phyloP scores from a whole-genome alignment of 129 eudicot genomes.

The Escallonia rubra region DNA sequence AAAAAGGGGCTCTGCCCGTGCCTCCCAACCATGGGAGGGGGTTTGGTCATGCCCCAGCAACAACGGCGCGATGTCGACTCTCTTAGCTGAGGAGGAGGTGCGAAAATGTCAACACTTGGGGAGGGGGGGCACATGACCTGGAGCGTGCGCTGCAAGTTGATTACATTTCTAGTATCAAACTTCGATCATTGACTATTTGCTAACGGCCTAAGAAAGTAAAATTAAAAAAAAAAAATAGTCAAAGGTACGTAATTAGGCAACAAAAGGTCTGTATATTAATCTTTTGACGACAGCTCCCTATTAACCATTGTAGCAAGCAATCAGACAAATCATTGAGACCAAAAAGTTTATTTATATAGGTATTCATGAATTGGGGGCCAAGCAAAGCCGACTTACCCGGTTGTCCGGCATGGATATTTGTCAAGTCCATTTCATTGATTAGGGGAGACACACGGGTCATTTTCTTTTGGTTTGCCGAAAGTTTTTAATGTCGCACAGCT shows the following conservation, averaged over 20 bases:
- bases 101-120: no score
- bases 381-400: not conserved
- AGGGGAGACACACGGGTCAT: not conserved
- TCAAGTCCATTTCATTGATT: not conserved
- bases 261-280: no score
- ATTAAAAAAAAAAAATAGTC: no score
- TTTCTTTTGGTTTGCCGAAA: not conserved
- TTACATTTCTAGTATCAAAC: not conserved
- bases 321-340: not conserved
- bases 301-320: not conserved
- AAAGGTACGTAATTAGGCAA: no score
- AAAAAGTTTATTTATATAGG: not conserved
- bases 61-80: no score
- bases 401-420: slow-evolving; percentile 5
- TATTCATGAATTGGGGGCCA: not conserved
- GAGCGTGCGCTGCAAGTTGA: no score
- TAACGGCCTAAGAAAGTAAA: not conserved
- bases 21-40: no score
- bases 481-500: not conserved
- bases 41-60: no score
- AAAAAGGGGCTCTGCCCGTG: no score
- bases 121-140: no score
- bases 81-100: no score
- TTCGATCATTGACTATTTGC: not conserved
- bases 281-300: not conserved